These are phyloP conservation scores for Xylaria sp. DNA, from an alignment of 2,329 filamentous ascomycete species.

Conservation along the genomic window DNA sequence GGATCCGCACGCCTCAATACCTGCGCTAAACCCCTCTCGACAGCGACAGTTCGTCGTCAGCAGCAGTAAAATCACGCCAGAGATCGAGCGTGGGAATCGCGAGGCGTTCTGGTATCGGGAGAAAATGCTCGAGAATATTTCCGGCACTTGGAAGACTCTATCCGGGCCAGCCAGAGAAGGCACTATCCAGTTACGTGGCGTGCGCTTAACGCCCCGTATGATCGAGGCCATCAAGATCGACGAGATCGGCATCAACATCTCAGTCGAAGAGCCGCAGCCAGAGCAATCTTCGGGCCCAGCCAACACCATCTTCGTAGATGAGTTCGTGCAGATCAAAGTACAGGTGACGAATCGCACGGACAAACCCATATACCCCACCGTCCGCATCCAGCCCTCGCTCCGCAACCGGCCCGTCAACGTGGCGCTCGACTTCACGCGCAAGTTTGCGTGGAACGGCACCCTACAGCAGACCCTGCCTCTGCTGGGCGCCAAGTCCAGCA, in stretches of 20 bases:
- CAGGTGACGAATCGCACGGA: conserved; percentile 78
- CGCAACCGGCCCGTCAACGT: conserved; percentile 76
- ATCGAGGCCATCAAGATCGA: conserved; percentile 84
- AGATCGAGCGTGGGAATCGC: conserved; percentile 78
- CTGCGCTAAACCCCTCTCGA: conserved; percentile 80
- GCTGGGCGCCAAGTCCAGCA: conserved; percentile 67
- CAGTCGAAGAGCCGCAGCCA: conserved; percentile 53
- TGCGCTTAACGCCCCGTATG: conserved; percentile 80
- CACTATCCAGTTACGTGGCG: conserved; percentile 77
- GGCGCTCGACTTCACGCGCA: conserved; percentile 82
- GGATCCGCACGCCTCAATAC: conserved; percentile 81
- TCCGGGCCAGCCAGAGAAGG: conserved; percentile 67
- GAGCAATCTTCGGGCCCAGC: conserved; percentile 21
- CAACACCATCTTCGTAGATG: conserved; percentile 58
- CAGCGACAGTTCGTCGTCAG: conserved; percentile 94
- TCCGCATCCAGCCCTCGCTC: conserved; percentile 81
- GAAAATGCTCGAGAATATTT: conserved; percentile 75
- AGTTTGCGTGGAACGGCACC: conserved; percentile 85
- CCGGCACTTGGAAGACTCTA: conserved; percentile 74
- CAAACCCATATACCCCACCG: conserved; percentile 73
- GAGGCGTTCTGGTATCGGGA: conserved; percentile 95
- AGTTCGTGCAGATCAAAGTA: conserved; percentile 76
- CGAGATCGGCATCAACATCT: conserved; percentile 75
- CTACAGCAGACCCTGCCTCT: conserved; percentile 78
- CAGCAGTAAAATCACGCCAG: conserved; percentile 79